A percentile compares a stretch with the other conserved stretches of the same genome.
These are phyloP conservation scores for Trichoderma lentiforme DNA, from an alignment of 2,329 filamentous ascomycete genomes.

Conservation along the genomic window DNA sequence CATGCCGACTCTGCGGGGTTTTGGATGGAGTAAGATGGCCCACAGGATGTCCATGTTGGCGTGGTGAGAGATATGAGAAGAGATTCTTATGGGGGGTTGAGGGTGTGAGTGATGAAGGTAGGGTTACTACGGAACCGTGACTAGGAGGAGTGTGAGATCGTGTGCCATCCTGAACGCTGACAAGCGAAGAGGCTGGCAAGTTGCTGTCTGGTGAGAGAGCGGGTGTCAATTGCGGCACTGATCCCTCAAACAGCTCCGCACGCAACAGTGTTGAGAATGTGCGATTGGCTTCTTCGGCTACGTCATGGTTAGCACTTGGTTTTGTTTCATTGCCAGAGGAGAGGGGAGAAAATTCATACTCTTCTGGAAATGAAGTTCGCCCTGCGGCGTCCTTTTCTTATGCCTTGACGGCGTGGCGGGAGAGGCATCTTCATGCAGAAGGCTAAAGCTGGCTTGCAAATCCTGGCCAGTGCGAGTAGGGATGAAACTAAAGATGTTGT, in stretches of 20 bases:
- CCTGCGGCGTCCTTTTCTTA: slow-evolving; percentile 80
- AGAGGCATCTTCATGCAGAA: slow-evolving; percentile 88
- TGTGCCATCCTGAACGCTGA: slow-evolving; percentile 60
- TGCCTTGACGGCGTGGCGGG: slow-evolving; percentile 85
- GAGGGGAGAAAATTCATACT: slow-evolving; percentile 54
- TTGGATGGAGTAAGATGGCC: slow-evolving; percentile 86
- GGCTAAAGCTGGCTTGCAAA: slow-evolving; percentile 84
- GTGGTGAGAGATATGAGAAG: slow-evolving; percentile 83
- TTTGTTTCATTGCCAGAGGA: slow-evolving; percentile 18
- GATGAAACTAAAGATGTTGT: slow-evolving; percentile 69
- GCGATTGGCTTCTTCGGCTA: slow-evolving; percentile 88
- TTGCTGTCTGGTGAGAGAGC: slow-evolving; percentile 58
- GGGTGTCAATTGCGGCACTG: slow-evolving; percentile 76
- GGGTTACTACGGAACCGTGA: slow-evolving; percentile 54
- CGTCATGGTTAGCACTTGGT: slow-evolving; percentile 1
- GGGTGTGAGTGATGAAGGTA: slow-evolving; percentile 78
- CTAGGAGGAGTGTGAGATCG: slow-evolving; percentile 79
- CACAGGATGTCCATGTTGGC: slow-evolving; percentile 64
- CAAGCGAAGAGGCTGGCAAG: slow-evolving; percentile 48
- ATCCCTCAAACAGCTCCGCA: slow-evolving; percentile 86
- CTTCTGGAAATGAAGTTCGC: slow-evolving; percentile 90
- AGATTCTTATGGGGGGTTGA: slow-evolving; percentile 97
- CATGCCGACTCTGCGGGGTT: slow-evolving; percentile 84
- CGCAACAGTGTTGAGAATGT: slow-evolving; percentile 87
- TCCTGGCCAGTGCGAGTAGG: slow-evolving; percentile 92